Base-by-base conservation (phyloP, 345 rosid genomes). In the Sonneratia caseolaris region DNA sequence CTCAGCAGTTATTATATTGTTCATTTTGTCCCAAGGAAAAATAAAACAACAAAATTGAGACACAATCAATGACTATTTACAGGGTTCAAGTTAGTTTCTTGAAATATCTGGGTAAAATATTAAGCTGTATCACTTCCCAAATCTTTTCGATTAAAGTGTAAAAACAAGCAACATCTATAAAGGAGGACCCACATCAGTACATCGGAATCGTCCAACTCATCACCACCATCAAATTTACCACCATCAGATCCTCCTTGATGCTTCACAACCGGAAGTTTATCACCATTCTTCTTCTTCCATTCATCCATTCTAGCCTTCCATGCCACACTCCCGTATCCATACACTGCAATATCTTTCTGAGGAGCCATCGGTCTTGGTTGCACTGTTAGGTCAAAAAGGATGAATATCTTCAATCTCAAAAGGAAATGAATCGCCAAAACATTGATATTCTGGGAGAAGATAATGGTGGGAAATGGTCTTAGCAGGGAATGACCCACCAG, bases 291-390 rank as follows among this genome's bases (percentile, higher is more conserved):
- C 80, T 77, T 88, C 87, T 86, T 90, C 98, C 98, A 91, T 10
- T 88, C 91, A 77, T 91, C 97, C 92, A 94, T 88, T 71, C 96
- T 85, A 51, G 88, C 93, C 71, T 94, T 94, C 98, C 98, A 93
- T n/a, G 98, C 98, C 47, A 93, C 97, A 72, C 98, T 94, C 51
- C 97, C 97, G 70, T 91, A 91, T 36, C 97, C 97, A 81, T 91
- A 94, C 5, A 86, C 88, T 4, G 96, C 90, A 59, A 87, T 86
- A 76, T 91, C 93, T 81, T 89, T 89, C 80, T 91, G 84, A 57
- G 97, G 97, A 76, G 87, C 96, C 98, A 94, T 94, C 9, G 96
- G 89, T 72, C 98, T 87, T 2, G 98, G 87, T 72, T 86, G 95
- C 82, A 83, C 98, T 91, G 82, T 59, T 74, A 71, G 16, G 74